These are phyloP conservation scores for Megacollybia marginata DNA, from an alignment of 768 basidiomycete species.

Conservation along the genomic window DNA sequence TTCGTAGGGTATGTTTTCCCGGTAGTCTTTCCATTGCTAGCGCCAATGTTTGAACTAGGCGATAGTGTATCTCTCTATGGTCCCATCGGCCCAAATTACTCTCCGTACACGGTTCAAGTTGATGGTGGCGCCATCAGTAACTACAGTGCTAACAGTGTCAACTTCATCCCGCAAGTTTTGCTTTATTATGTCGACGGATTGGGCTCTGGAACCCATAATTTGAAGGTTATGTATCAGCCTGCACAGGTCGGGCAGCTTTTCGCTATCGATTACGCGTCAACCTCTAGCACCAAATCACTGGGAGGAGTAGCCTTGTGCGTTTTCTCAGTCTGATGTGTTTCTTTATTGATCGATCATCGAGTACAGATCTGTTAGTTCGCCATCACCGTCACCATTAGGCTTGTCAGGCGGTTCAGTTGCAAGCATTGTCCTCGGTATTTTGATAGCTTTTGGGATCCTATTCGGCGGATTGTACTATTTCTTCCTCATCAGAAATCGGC, in stretches of 20 bases:
- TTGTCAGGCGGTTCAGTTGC: constrained; percentile 11
- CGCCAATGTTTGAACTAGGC: constrained; percentile 19
- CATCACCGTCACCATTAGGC: background rate
- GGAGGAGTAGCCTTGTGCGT: background rate
- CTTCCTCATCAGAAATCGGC: constrained; percentile 7
- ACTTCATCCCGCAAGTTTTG: constrained; percentile 16
- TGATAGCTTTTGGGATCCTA: constrained; percentile 8
- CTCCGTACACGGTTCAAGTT: constrained; percentile 27
- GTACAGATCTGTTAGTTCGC: background rate
- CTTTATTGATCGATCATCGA: background rate
- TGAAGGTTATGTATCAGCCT: constrained; percentile 22
- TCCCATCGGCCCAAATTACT: constrained; percentile 26
- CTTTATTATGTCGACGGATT: constrained; percentile 17
- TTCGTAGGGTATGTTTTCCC: background rate
- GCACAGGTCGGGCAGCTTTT: constrained; percentile 11
- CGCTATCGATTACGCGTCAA: constrained; percentile 20
- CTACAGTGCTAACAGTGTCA: constrained; percentile 15
- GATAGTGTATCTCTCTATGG: constrained; percentile 40
- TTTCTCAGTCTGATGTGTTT: background rate
- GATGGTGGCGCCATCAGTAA: constrained; percentile 19
- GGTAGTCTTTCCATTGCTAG: constrained; percentile 6
- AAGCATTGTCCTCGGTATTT: constrained; percentile 12
- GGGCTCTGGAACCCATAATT: constrained; percentile 16
- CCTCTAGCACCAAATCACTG: constrained; percentile 1
- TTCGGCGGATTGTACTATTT: constrained; percentile 9